These are phyloP conservation scores for Coniochaeta ligniaria DNA, from an alignment of 2,329 filamentous ascomycete genomes.

Conservation along the genomic window DNA sequence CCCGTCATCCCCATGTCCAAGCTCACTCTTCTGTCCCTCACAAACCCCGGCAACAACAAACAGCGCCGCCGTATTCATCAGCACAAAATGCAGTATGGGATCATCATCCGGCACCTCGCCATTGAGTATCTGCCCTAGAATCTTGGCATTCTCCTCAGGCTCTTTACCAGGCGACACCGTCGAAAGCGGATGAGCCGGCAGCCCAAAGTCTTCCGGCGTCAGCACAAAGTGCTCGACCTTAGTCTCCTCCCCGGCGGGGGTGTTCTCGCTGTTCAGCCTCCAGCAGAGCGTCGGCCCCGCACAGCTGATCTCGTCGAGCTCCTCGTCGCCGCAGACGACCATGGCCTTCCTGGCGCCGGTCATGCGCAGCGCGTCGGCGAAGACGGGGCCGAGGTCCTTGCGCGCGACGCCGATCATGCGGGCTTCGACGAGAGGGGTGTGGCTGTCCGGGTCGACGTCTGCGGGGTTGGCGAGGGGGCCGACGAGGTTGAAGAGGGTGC, in stretches of 20 bases:
- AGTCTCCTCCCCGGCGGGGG: conserved; percentile 31
- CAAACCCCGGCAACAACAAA: conserved; percentile 82
- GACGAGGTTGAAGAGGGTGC: conserved; percentile 96
- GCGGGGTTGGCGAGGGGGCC: conserved; percentile 89
- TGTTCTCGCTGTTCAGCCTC: conserved; percentile 53
- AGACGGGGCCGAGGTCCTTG: conserved; percentile 78
- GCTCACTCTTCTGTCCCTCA: conserved; percentile 71
- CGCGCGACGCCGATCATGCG: conserved; percentile 90
- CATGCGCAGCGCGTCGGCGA: conserved; percentile 74
- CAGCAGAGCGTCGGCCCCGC: conserved; percentile 86
- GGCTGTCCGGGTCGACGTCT: conserved; percentile 42
- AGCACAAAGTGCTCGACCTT: conserved; percentile 71
- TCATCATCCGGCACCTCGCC: conserved; percentile 68
- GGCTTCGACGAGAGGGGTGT: conserved; percentile 60
- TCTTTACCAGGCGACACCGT: conserved; percentile 80
- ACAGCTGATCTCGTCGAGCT: conserved; percentile 91
- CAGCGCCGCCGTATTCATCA: conserved; percentile 87
- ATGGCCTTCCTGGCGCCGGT: conserved; percentile 75
- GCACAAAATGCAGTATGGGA: conserved; percentile 85
- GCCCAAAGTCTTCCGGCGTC: conserved; percentile 78
- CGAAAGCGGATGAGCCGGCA: conserved; percentile 64
- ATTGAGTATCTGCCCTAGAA: conserved; percentile 68
- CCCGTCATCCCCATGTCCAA: conserved; percentile 76
- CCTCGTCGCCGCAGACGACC: conserved; percentile 88
- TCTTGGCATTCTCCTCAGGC: conserved; percentile 79